Evolutionary conservation across 345 rosid species (phyloP), one percentile per base, ranked within the genome.

Genomic region (Camelina sativa): DNA sequence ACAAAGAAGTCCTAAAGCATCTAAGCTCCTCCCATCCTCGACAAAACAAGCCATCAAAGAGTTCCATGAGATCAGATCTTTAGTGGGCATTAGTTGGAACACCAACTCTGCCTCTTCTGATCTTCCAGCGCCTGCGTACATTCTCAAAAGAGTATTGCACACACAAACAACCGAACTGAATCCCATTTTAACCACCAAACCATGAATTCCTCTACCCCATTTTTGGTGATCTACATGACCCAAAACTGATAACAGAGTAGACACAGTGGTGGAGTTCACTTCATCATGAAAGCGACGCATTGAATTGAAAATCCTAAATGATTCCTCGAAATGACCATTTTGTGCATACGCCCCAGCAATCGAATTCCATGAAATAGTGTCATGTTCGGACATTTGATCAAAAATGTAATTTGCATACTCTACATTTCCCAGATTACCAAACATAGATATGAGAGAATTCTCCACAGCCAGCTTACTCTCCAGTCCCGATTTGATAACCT

Each of bases 291-390:
- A 69, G 76, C 22, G 72, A 62, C 83, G 89, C 97, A 91, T 91
- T 75, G 72, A 47, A 70, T 73, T 30, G 56, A 91, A 93, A 73
- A 69, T 69, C 25, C 56, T 43, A 2, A 91, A 70, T 1, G 91
- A 83, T 71, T 83, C 88, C 72, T 80, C 80, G 11, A 8, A 75
- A 53, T 64, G 80, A 20, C 85, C 88, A 82, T 85, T 82, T 63
- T 73, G 91, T n/a, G 78, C 84, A 75, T 86, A 66, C 20, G 84
- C 91, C 20, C 88, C 79, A 60, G 83, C 80, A 52, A 89, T 83
- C 2, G 97, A 84, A 77, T 93, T 91, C 97, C 97, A 93, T 4
- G 97, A 86, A 59, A 93, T 91, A 1, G 84, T 85, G 73, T 93
- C 97, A 62, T 77, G 82, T 23, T 87, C 90, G 40, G 62, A 66